Evolutionary conservation across 2,329 filamentous ascomycete genomes (phyloP), one percentile per base, ranked within the genome.

Genomic region (Trichoderma guizhouense): DNA sequence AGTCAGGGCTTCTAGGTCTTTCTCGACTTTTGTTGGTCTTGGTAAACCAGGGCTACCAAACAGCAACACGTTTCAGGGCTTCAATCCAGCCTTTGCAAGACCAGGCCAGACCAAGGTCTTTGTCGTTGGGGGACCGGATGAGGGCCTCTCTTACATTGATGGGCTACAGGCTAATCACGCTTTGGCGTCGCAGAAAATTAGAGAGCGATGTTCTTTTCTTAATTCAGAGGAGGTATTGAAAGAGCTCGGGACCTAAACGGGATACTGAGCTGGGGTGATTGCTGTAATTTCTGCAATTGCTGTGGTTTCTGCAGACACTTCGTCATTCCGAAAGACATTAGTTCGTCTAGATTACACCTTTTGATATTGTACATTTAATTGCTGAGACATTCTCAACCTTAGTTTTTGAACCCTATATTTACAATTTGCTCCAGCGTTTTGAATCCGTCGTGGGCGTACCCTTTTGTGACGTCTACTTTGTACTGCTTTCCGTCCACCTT

Each of bases 371-470:
- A 71, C 68, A 71, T 64, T 24, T n/a, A 4, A 57, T 28, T 12
- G 28, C 12, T 1, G 28, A 28, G 11, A 18, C 28, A 18, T 28
- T 12, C 43, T 63, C 51, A 24, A 7, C 28, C 15, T n/a, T 14
- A 4, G 34, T 80, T 64, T 57, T 72, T 71, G 24, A 36, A 72
- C 15, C 73, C 77, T 30, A 84, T 77, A 71, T 74, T 77, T 36
- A 88, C 83, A 51, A 91, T 76, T 74, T 86, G 84, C 79, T 91
- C 89, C 68, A 91, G 77, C 4, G 87, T 87, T 69, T 82, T 83
- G 57, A 90, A 90, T 5, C 86, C 83, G 53, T 91, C 89, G 63
- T 90, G 82, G 26, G 86, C 86, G 82, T 87, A 90, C 1, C 87
- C 88, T 51, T 84, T 84, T 3, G 82, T 83, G 18, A 90, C 82